phyloP scores from a whole-genome alignment of 257 asterid genomes.

The Ocimum tenuiflorum region DNA sequence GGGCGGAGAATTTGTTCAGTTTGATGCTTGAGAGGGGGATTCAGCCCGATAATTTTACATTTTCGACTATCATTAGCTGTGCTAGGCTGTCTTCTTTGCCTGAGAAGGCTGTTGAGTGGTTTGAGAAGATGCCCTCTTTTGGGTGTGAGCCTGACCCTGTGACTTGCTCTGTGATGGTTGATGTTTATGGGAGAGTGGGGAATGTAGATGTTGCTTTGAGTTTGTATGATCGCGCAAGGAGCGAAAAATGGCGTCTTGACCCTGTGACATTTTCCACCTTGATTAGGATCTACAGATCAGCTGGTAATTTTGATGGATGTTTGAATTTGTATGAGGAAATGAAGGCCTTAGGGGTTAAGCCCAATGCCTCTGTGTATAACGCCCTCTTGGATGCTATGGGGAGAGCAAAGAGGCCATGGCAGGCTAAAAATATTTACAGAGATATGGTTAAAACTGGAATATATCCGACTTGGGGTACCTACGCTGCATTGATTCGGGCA shows the following conservation, averaged over 20 bases:
- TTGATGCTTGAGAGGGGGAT: slow-evolving; percentile 68
- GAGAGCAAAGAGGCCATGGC: slow-evolving; percentile 93
- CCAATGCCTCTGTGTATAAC: slow-evolving; percentile 59
- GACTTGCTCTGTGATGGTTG: slow-evolving; percentile 76
- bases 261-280: slow-evolving; percentile 46
- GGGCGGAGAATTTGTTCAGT: slow-evolving; percentile 52
- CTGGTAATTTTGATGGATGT: slow-evolving; percentile 84
- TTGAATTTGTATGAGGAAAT: slow-evolving; percentile 86
- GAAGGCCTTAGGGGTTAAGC: slow-evolving; percentile 68
- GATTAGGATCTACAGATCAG: slow-evolving; percentile 56
- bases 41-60: slow-evolving; percentile 71
- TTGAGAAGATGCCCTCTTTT: slow-evolving; percentile 65
- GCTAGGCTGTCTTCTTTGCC: slow-evolving; percentile 72
- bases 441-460: slow-evolving; percentile 61
- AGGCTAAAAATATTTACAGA: slow-evolving; percentile 57
- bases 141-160: slow-evolving; percentile 67
- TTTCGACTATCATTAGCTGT: slow-evolving; percentile 81
- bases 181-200: slow-evolving; percentile 72
- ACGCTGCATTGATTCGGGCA: slow-evolving; percentile 72
- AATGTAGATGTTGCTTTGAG: slow-evolving; percentile 62
- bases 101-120: slow-evolving; percentile 79
- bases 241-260: slow-evolving; percentile 63
- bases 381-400: slow-evolving; percentile 91
- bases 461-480: slow-evolving; percentile 64
- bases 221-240: slow-evolving; percentile 78